phyloP scores from a whole-genome alignment of 805 yeast genomes.

The Metschnikowia arizonensis region DNA sequence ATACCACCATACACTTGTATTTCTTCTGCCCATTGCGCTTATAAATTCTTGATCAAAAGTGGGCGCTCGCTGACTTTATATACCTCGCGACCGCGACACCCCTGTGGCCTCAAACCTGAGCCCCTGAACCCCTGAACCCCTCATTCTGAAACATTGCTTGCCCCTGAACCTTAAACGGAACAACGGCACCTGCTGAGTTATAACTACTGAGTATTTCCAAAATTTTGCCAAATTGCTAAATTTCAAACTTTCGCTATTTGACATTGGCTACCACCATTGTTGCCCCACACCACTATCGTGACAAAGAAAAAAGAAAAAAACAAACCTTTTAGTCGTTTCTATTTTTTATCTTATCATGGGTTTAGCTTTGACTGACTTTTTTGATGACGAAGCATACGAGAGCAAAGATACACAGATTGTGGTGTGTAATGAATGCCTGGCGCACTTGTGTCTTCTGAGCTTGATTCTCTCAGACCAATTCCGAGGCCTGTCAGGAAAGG shows the following conservation, averaged over 20 bases:
- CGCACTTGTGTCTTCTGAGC: constrained; percentile 37
- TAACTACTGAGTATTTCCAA: background rate
- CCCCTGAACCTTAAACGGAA: background rate
- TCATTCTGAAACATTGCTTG: background rate
- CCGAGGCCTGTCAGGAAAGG: constrained; percentile 39
- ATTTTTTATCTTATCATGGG: constrained; percentile 28
- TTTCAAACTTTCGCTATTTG: background rate
- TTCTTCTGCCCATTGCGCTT: background rate
- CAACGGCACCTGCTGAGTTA: background rate
- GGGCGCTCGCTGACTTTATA: constrained; percentile 1
- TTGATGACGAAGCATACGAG: constrained; percentile 36
- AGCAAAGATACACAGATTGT: constrained; percentile 35
- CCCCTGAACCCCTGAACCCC: constrained; percentile 1
- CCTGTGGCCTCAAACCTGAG: background rate
- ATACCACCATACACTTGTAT: background rate
- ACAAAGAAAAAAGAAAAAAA: too few species aligned
- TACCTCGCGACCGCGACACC: background rate
- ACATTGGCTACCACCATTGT: too few species aligned
- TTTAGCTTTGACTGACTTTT: constrained; percentile 36
- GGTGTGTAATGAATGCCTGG: constrained; percentile 37
- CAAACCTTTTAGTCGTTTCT: background rate
- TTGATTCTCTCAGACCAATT: constrained; percentile 37
- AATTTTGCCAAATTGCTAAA: background rate
- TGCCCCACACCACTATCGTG: background rate
- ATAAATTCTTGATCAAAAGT: background rate